Conservation (phyloP, 805 yeast genomes). For the Barnettozyma siamensis region DNA sequence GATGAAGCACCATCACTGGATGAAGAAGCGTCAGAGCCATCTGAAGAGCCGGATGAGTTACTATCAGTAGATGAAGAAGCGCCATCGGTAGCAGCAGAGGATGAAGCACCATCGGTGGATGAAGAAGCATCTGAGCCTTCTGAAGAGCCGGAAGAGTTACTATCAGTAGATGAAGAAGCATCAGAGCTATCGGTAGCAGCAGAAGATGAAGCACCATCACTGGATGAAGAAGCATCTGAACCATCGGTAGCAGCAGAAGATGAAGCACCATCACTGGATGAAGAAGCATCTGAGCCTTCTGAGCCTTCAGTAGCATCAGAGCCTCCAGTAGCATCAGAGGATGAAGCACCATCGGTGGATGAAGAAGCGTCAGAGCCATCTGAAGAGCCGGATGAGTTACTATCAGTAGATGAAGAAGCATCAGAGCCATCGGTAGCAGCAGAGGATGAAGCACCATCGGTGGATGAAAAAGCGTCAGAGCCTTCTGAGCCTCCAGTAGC, state of each 20-base stretch:
- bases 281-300: background rate
- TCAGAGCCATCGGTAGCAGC: background rate
- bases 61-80: background rate
- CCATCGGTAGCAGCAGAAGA: background rate
- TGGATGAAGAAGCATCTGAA: background rate
- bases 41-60: background rate
- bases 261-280: background rate
- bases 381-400: background rate
- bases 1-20: background rate
- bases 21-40: background rate
- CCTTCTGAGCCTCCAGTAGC: background rate
- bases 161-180: background rate
- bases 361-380: background rate
- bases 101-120: background rate
- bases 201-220: conserved; percentile 1
- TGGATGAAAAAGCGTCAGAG: background rate
- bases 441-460: background rate
- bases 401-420: background rate
- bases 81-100: background rate
- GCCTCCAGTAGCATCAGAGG: background rate
- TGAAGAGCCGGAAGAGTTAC: background rate
- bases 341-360: background rate
- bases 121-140: background rate
- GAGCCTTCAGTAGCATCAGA: background rate
- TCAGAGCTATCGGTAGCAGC: background rate